Percentiles rank a stretch among this genome's conserved stretches.
Evolutionary conservation across 805 yeast species (phyloP).

Genomic region (Candida orba): DNA sequence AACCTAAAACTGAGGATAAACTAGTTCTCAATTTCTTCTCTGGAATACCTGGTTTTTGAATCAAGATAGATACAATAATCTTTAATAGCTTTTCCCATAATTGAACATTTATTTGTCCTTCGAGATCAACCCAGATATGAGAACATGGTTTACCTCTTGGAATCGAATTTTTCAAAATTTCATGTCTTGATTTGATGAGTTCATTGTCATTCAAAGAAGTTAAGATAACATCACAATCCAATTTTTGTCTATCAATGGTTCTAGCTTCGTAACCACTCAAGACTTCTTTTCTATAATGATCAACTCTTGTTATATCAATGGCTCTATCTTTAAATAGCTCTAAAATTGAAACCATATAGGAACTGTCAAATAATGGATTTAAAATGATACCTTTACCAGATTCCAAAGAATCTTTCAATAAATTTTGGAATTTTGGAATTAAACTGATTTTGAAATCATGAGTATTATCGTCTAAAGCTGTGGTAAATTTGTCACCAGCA

Average conservation of each 20-base stretch:
- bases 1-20: slow-evolving; percentile 14
- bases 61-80: slow-evolving; percentile 37
- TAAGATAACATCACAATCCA: slow-evolving; percentile 55
- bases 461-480: slow-evolving; percentile 20
- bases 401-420: slow-evolving; percentile 33
- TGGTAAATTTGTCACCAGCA: slow-evolving; percentile 23
- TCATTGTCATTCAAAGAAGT: slow-evolving; percentile 13
- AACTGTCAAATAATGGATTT: slow-evolving; percentile 48
- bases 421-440: slow-evolving; percentile 40
- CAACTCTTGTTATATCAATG: slow-evolving; percentile 44
- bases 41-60: slow-evolving; percentile 51
- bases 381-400: slow-evolving; percentile 48
- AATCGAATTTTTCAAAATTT: slow-evolving; percentile 29
- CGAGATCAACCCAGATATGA: slow-evolving; percentile 63
- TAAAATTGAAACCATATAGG: slow-evolving; percentile 55
- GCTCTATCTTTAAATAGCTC: slow-evolving; percentile 40
- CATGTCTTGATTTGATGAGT: slow-evolving; percentile 4
- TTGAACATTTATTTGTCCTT: slow-evolving; percentile 48
- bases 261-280: slow-evolving; percentile 70
- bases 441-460: slow-evolving; percentile 32
- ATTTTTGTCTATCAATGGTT: slow-evolving; percentile 56
- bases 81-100: slow-evolving; percentile 56
- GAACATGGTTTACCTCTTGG: slow-evolving; percentile 60
- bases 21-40: slow-evolving; percentile 16
- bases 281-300: slow-evolving; percentile 40